phyloP scores from a whole-genome alignment of 2,329 filamentous ascomycete species.

The Colletotrichum echinochloae region DNA sequence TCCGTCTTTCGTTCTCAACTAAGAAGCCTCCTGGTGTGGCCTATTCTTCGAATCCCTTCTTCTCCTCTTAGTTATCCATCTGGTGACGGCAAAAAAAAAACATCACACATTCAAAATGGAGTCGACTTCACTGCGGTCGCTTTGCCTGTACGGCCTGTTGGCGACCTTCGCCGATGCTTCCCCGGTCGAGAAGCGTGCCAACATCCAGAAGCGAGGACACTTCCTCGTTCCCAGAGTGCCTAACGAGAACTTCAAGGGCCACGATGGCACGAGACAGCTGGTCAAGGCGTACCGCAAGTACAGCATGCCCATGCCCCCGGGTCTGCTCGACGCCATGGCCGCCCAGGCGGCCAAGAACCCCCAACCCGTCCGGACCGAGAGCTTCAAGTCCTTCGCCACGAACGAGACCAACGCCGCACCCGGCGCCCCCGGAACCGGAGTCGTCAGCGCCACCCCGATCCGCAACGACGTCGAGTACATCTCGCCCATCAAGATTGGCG shows the following conservation, averaged over 20 bases:
- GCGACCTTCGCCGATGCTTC: slow-evolving; percentile 45
- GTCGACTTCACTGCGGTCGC: slow-evolving; percentile 30
- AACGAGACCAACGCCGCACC: slow-evolving; percentile 28
- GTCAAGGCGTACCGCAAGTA: slow-evolving; percentile 77
- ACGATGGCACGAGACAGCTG: slow-evolving; percentile 71
- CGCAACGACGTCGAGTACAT: slow-evolving; percentile 77
- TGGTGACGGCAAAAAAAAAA: slow-evolving; percentile 34
- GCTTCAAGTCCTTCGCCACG: slow-evolving; percentile 28
- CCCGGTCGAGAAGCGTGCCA: slow-evolving; percentile 39
- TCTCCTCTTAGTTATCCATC: slow-evolving; percentile 11
- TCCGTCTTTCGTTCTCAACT: slow-evolving; percentile 21
- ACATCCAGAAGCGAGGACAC: slow-evolving; percentile 62
- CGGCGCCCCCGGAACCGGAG: slow-evolving; percentile 54
- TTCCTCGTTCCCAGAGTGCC: slow-evolving; percentile 71
- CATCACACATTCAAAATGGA: slow-evolving; percentile 33
- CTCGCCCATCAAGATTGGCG: slow-evolving; percentile 75
- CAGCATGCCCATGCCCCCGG: slow-evolving; percentile 63
- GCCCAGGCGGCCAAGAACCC: slow-evolving; percentile 38
- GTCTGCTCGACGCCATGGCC: slow-evolving; percentile 54
- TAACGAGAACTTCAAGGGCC: slow-evolving; percentile 65
- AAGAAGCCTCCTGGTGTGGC: slow-evolving; percentile 40
- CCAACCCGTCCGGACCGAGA: slow-evolving; percentile 42
- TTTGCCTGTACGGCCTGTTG: slow-evolving; percentile 36
- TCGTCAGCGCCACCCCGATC: slow-evolving; percentile 74
- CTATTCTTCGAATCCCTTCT: slow-evolving; percentile 5